Evolutionary conservation across 164 flowering plant species (phyloP), one percentile per base, ranked within the genome.

Genomic region (Sedum album): DNA sequence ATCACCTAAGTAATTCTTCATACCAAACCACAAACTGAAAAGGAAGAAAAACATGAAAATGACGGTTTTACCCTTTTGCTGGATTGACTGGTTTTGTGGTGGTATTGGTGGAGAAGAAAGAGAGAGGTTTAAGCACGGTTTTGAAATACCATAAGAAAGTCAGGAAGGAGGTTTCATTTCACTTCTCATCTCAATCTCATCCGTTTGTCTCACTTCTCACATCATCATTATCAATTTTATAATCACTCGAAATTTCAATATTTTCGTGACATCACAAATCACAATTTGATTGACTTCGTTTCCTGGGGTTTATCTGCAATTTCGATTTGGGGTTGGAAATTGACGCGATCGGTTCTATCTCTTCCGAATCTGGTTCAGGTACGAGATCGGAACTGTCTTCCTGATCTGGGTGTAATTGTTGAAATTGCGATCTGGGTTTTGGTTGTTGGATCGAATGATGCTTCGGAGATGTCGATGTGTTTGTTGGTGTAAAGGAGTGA

Each of bases 41-140:
- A 8, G 15, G 46, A 14, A 21, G 13, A 21, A 25, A 17, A 9
- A 41, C 46, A 5, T 55, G 6, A 67, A 18, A 14, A 36, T 73
- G 51, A 35, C 66, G 20, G 7, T 11, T 48, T 13, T 70, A 60
- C 75, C 65, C 62, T 57, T 62, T 65, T 38, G 73, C 80, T 21
- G 75, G 68, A 41, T 70, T 36, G 28, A 57, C 76, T 75, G 76
- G 80, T 81, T 75, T n/a, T 63, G 82, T 75, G 80, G 82, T 68
- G 73, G 68, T 18, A 66, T n/a, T 39, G 26, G 35, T 44, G 7
- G 38, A 35, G 38, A 39, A 66, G 51, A 30, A 11, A 7, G 38
- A 67, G 44, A 53, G 66, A 31, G 76, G 72, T 73, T 73, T 69
- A 73, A 70, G 69, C 66, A 55, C 51, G 68, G 41, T 38, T 33